Evolutionary conservation across 805 yeast species (phyloP).

Genomic region (Ogataea zsoltii): DNA sequence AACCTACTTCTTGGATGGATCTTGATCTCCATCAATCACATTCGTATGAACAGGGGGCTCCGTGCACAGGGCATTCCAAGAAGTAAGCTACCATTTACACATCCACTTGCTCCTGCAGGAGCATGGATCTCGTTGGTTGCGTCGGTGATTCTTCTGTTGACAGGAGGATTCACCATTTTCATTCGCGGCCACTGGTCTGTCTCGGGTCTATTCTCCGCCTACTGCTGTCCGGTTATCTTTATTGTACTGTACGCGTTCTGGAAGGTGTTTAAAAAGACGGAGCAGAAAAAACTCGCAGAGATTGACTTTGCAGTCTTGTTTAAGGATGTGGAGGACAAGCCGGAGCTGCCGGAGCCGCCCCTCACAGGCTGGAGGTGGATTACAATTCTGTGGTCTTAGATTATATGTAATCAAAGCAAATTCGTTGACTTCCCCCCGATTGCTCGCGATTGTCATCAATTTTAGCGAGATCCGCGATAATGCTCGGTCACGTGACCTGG

Average conservation of each 20-base stretch:
- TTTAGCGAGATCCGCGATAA: too few relatives aligned
- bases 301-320: slow-evolving; percentile 41
- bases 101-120: slow-evolving; percentile 29
- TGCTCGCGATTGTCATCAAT: too few relatives aligned
- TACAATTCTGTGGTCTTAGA: slow-evolving; percentile 16
- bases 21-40: slow-evolving; percentile 46
- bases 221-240: slow-evolving; percentile 29
- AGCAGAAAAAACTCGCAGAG: slow-evolving; percentile 36
- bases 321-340: slow-evolving; percentile 33
- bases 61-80: slow-evolving; percentile 41
- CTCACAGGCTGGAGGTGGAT: slow-evolving; percentile 19
- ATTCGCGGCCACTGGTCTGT: slow-evolving; percentile 33
- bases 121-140: slow-evolving; percentile 36
- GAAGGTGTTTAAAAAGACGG: slow-evolving; percentile 36
- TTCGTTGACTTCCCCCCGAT: too few relatives aligned
- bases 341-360: slow-evolving; percentile 27
- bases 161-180: slow-evolving; percentile 39
- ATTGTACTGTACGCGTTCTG: slow-evolving; percentile 33
- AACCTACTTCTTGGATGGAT: slow-evolving; percentile 63
- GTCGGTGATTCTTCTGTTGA: slow-evolving; percentile 33
- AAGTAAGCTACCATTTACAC: slow-evolving; percentile 36
- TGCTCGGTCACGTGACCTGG: too few relatives aligned
- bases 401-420: too few relatives aligned
- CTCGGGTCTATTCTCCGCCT: slow-evolving; percentile 27
- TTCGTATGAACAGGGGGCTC: slow-evolving; percentile 36